Evolutionary conservation across 345 rosid genomes (phyloP), one percentile per base, ranked within the genome.

Genomic region (Alliaria petiolata): DNA sequence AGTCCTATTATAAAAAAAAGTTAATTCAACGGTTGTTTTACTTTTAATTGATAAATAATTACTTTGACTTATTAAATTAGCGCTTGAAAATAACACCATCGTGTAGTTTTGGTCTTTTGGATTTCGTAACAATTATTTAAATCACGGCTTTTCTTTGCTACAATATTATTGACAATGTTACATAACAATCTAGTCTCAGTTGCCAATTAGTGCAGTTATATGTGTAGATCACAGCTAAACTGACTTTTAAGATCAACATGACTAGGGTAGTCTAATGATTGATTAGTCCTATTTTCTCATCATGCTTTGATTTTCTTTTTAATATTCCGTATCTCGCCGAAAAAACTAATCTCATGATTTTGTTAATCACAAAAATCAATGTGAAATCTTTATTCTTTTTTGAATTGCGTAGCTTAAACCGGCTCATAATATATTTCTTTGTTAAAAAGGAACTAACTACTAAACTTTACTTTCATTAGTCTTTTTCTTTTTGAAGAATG

Each of bases 341-440:
- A 55, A 22, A 3, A 20, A n/a, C 25, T 52, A 31, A 19, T 9
- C 7, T 2, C 20, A 38, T 12, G 0, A 38, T 8, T 50, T 49
- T 39, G 9, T n/a, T 43, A 44, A 44, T 54, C 31, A 44, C 46
- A 34, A 25, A 62, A 8, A 65, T 64, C 58, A 64, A 44, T 64
- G 70, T 64, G 70, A 64, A 44, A 72, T 54, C 20, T 45, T 54
- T 39, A 31, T 26, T 20, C 3, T 4, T 43, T 26, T 7, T n/a
- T 19, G 22, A 53, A n/a, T 42, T 62, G 46, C 15, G 25, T 52
- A 52, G 63, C 76, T 52, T 71, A 44, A 43, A 35, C 39, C 56
- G 42, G 64, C 57, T 44, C 47, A 54, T 54, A 45, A 54, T 44
- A 16, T 63, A 53, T 63, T 53, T 63, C 20, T 25, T 72, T 12